Percentiles rank a stretch among this genome's conserved stretches.
Evolutionary conservation across 164 flowering plant species (phyloP).

Genomic region (Amborella trichopoda): DNA sequence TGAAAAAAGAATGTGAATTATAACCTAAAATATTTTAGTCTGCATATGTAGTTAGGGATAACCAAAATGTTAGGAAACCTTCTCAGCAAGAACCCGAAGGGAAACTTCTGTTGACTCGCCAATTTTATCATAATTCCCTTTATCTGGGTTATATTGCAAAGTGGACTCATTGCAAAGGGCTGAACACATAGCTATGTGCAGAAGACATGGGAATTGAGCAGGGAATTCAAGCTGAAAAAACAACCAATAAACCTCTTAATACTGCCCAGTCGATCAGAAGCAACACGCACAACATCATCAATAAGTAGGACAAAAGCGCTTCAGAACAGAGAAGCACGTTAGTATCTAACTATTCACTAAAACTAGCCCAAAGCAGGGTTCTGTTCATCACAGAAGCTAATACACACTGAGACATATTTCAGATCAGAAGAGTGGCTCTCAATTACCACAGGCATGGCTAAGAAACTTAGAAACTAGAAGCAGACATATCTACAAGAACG

Average conservation of each 20-base stretch:
- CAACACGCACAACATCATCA: too few relatives aligned
- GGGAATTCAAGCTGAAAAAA: conserved; percentile 83
- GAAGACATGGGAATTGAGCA: conserved; percentile 79
- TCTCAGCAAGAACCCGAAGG: conserved; percentile 85
- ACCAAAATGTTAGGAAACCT: conserved; percentile 30
- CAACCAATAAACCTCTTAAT: conserved; percentile 3
- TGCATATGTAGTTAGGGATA: background rate
- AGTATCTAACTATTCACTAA: too few relatives aligned
- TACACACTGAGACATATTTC: too few relatives aligned
- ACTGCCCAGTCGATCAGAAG: too few relatives aligned
- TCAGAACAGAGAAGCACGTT: too few relatives aligned
- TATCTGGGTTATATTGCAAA: conserved; percentile 86
- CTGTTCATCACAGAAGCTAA: too few relatives aligned
- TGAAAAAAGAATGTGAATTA: background rate
- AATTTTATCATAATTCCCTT: conserved; percentile 78
- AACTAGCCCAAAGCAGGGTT: too few relatives aligned
- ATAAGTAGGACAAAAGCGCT: too few relatives aligned
- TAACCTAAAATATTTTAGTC: background rate
- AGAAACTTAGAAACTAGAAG: too few relatives aligned
- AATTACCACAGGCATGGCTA: too few relatives aligned
- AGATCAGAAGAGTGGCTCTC: too few relatives aligned
- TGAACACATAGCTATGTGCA: conserved; percentile 90
- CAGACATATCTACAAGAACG: too few relatives aligned
- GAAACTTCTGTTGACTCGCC: conserved; percentile 99
- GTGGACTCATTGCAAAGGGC: conserved; percentile 94